Evolutionary conservation across 306 rosid genomes (phyloP).

Genomic region (Mimosa bimucronata): DNA sequence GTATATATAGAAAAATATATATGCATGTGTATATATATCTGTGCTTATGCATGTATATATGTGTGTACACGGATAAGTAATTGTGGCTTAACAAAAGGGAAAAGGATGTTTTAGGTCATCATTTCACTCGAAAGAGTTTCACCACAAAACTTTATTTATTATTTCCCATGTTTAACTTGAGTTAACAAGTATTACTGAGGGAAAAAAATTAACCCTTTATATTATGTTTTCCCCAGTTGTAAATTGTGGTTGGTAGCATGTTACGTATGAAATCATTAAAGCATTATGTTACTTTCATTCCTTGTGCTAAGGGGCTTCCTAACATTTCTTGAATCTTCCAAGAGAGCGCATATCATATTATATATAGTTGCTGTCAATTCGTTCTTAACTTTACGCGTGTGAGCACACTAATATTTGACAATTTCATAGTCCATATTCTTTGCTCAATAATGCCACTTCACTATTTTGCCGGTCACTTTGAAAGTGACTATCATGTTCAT

Average conservation of each 20-base stretch:
- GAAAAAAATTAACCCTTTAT: not conserved
- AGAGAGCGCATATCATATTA: not conserved
- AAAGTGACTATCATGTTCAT: constrained; percentile 19
- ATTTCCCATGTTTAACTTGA: not conserved
- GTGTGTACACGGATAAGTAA: not conserved
- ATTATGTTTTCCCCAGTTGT: not conserved
- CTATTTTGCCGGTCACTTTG: constrained; percentile 20
- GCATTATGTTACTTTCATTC: not conserved
- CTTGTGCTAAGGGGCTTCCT: not conserved
- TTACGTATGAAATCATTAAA: not conserved
- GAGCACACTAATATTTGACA: not conserved
- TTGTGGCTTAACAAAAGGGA: not conserved
- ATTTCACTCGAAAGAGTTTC: not conserved
- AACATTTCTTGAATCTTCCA: constrained; percentile 34
- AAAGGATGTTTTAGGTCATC: not conserved
- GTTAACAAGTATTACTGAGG: not conserved
- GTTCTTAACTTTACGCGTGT: not conserved
- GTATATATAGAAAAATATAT: too few relatives aligned
- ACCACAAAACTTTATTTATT: not conserved
- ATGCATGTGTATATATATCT: too few relatives aligned
- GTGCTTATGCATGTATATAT: too few relatives aligned
- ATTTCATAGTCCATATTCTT: constrained; percentile 17
- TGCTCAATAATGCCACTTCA: constrained; percentile 27
- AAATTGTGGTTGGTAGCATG: not conserved
- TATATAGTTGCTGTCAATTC: not conserved